A percentile compares a stretch with the other conserved stretches of the same genome.
phyloP scores from a whole-genome alignment of 2,329 filamentous ascomycete genomes.

The Colletotrichum lentis region DNA sequence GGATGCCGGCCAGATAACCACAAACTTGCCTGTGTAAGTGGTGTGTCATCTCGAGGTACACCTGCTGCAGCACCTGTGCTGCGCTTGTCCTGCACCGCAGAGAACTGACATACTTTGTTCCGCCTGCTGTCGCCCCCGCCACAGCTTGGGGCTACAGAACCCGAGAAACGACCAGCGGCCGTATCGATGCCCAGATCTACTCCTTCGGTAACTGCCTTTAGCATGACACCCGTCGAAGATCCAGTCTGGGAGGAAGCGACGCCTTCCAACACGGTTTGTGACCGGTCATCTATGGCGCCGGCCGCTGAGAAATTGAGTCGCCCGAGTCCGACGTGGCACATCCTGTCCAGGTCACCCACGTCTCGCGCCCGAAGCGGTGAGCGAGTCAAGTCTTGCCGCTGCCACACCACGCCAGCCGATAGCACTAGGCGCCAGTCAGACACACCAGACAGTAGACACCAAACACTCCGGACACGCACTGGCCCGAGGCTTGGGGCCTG shows the following conservation, averaged over 20 bases:
- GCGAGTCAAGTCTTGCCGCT: slow-evolving; percentile 34
- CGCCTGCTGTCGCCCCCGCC: slow-evolving; percentile 3
- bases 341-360: slow-evolving; percentile 10
- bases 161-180: background rate
- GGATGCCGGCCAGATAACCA: background rate
- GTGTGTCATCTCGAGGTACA: background rate
- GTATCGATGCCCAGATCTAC: slow-evolving; percentile 7
- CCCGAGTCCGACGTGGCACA: background rate
- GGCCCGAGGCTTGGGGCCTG: slow-evolving; percentile 12
- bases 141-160: slow-evolving; percentile 17
- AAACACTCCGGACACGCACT: slow-evolving; percentile 12
- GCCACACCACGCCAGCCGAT: slow-evolving; percentile 21
- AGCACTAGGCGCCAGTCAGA: slow-evolving; percentile 17
- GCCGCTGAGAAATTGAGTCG: slow-evolving; percentile 9
- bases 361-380: slow-evolving; percentile 36
- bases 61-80: slow-evolving; percentile 5
- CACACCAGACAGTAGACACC: background rate
- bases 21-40: background rate
- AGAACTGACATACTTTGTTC: slow-evolving; percentile 16
- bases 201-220: background rate
- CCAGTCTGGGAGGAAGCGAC: background rate
- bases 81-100: slow-evolving; percentile 22
- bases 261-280: slow-evolving; percentile 11
- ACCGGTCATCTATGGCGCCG: slow-evolving; percentile 10
- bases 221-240: background rate